Evolutionary conservation across 2,329 filamentous ascomycete species (phyloP).

Genomic region (Lachnellula hyalina): DNA sequence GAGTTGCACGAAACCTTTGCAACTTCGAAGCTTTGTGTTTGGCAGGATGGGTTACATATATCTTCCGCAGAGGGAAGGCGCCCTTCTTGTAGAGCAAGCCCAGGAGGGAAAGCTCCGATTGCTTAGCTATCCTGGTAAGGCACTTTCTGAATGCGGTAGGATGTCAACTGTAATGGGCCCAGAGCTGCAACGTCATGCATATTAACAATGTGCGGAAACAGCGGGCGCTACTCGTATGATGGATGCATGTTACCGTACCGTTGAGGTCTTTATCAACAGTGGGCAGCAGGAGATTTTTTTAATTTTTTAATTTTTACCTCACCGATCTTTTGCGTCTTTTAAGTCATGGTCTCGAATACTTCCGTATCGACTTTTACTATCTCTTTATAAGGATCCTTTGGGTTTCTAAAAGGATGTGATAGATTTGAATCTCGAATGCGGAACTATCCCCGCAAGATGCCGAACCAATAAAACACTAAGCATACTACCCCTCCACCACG

Average conservation of each 20-base stretch:
- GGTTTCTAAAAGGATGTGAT: no score
- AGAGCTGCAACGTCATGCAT: slow-evolving; percentile 12
- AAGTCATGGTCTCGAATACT: no score
- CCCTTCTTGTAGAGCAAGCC: background rate
- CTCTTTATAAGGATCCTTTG: no score
- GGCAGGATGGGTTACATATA: background rate
- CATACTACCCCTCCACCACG: slow-evolving; percentile 3
- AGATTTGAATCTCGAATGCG: no score
- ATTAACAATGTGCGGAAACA: background rate
- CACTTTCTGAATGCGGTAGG: background rate
- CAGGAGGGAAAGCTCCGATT: background rate
- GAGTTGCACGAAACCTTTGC: slow-evolving; percentile 1
- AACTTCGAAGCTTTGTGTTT: background rate
- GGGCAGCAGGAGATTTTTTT: no score
- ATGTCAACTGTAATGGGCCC: background rate
- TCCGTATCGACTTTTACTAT: no score
- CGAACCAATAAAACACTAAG: no score
- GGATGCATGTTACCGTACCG: no score
- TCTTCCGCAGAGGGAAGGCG: background rate
- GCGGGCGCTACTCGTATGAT: background rate
- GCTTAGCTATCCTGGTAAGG: background rate
- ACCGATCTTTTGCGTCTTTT: no score
- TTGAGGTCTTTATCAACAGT: no score
- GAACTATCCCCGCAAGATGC: no score
- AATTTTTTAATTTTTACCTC: no score